A percentile compares a stretch with the other conserved stretches of the same genome.
These are phyloP conservation scores for Oryza glumipatula DNA, from an alignment of 176 grass and related monocot species.

Conservation along the genomic window DNA sequence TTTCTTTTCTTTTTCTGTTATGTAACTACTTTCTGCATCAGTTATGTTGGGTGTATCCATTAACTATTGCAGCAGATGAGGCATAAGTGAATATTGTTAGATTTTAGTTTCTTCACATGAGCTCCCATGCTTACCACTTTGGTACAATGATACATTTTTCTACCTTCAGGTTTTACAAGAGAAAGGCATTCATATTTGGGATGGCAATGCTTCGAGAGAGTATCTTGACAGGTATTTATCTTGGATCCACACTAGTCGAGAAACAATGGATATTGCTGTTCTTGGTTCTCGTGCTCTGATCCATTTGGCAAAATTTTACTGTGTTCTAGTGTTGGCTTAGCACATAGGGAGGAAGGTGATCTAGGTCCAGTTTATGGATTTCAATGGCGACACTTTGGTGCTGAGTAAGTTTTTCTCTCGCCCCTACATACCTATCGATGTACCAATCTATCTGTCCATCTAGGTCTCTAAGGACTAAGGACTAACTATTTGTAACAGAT, in stretches of 20 bases:
- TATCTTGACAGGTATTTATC: slow-evolving; percentile 74
- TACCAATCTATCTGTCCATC: not conserved
- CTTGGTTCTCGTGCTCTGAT: slow-evolving; percentile 39
- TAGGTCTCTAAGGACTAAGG: not conserved
- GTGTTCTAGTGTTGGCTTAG: slow-evolving; percentile 68
- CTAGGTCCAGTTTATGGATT: slow-evolving; percentile 84
- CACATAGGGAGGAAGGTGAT: slow-evolving; percentile 80
- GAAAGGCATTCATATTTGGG: slow-evolving; percentile 85
- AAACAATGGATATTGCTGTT: not conserved
- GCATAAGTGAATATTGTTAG: not conserved
- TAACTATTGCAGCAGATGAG: not conserved
- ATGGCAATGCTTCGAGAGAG: slow-evolving; percentile 83
- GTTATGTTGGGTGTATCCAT: slow-evolving; percentile 7
- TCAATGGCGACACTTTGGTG: slow-evolving; percentile 88
- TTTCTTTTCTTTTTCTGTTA: not conserved
- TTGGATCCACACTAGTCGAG: slow-evolving; percentile 24
- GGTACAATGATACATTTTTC: slow-evolving; percentile 3
- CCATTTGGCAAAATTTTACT: slow-evolving; percentile 40
- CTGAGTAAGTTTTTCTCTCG: slow-evolving; percentile 57
- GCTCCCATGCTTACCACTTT: slow-evolving; percentile 5
- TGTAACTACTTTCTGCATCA: not conserved
- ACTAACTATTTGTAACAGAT: slow-evolving; percentile 45
- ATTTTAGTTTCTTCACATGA: slow-evolving; percentile 9
- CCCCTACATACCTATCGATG: not conserved
- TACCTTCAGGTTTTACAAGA: slow-evolving; percentile 70